Base-by-base conservation (phyloP, 768 basidiomycete species). In the Trametes sanguinea region DNA sequence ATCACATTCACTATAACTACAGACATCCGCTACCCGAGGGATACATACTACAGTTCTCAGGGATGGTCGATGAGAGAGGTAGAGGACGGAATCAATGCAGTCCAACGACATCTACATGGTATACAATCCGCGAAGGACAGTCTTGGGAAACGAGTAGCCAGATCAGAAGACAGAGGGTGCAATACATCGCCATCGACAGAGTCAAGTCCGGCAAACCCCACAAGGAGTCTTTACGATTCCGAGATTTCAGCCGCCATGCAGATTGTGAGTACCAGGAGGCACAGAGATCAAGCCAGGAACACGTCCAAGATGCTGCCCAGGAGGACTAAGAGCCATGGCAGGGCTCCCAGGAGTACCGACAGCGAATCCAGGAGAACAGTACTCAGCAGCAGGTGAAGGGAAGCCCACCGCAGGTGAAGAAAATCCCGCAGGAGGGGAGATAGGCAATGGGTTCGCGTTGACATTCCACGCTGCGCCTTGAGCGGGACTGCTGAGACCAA, bases 321-420 rank as follows among this genome's bases (percentile, higher is more conserved):
- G 35, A 9, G 47, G 27, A 1, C 40, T 30, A 13, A 59, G 17
- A 8, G 42, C 13, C 6, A 30, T 47, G 11, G 55, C 42, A 27
- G 57, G 62, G 42, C 57, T 63, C 8, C 48, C 47, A 14, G 57
- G 62, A 10, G 40, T 32, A 16, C 16, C 17, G 7, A n/a, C 6
- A 4, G 42, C 11, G 13, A 3, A 11, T 22, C 30, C 37, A 16
- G 14, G 10, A 17, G 30, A 37, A 37, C 35, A 37, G 35, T 37
- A 37, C 35, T 37, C 37, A n/a, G 51, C 51, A 30, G 43, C 22
- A 37, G 44, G 17, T 29, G 13, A 22, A 57, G 46, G 9, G 13
- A 51, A 13, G 22, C 29, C 16, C 16, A 47, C 57, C n/a, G 40
- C 40, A 10, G 16, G 27, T 2, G 57, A 29, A 7, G 39, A 10